phyloP scores from a whole-genome alignment of 2,329 filamentous ascomycete genomes.

The Ceratocystis variospora region DNA sequence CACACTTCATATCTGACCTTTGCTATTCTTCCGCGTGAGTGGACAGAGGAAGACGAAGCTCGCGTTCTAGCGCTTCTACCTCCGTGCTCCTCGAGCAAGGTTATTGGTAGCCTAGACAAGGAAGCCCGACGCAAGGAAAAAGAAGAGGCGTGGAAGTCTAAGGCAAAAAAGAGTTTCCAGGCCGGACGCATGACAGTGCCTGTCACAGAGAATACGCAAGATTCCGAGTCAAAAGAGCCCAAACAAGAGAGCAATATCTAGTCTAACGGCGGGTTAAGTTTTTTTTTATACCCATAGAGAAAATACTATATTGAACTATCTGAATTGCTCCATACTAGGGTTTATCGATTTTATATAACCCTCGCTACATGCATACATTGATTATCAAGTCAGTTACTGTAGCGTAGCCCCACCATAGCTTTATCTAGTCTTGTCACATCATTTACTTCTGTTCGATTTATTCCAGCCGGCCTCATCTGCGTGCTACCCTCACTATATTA shows the following conservation, averaged over 20 bases:
- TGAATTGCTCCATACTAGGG: not conserved
- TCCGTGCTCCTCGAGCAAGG: slow-evolving; percentile 41
- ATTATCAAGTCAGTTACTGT: not conserved
- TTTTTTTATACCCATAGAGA: not conserved
- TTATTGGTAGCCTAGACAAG: slow-evolving; percentile 42
- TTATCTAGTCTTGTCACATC: not conserved
- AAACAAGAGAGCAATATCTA: not conserved
- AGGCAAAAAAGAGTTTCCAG: slow-evolving; percentile 29
- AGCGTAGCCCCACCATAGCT: slow-evolving; percentile 4
- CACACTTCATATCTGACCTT: slow-evolving; percentile 97
- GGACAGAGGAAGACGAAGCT: slow-evolving; percentile 70
- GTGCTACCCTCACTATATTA: not conserved
- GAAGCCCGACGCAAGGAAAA: slow-evolving; percentile 43
- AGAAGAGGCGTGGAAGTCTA: slow-evolving; percentile 36
- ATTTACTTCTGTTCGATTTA: not conserved
- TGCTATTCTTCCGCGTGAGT: slow-evolving; percentile 73
- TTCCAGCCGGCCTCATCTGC: not conserved
- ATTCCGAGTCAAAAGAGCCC: not conserved
- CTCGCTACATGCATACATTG: slow-evolving; percentile 3
- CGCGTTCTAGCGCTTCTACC: slow-evolving; percentile 45
- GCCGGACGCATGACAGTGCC: not conserved
- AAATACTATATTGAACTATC: not conserved
- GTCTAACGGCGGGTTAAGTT: not conserved
- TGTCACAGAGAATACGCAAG: not conserved
- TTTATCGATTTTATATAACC: not conserved